Base-by-base conservation (phyloP, 2,329 filamentous ascomycete species). In the Talaromyces rugulosus region DNA sequence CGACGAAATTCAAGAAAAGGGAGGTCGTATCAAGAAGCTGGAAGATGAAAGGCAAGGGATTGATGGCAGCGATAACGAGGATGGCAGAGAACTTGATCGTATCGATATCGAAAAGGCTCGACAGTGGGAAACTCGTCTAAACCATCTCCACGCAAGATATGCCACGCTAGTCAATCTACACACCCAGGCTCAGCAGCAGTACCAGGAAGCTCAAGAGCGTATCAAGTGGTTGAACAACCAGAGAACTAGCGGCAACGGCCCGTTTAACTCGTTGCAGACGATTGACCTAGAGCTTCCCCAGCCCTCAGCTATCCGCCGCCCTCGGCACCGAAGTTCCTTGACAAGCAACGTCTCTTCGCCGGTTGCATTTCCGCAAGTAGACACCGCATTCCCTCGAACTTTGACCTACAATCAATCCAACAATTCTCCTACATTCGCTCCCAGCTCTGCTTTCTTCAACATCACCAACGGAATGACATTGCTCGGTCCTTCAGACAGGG, bases 381-480 rank as follows among this genome's bases (percentile, higher is more conserved):
- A 79, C 34, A 72, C 78, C 5, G 67, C 71, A 1, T 78, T 80
- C 60, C 68, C 76, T 47, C 68, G 72, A 56, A 67, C 74, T 9
- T 72, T 80, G 36, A 79, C 75, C 27, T 83, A 83, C 70, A 81
- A 80, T 64, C 75, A 81, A 3, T 73, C 80, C 3, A 82, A 76
- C 56, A 79, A 79, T 27, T 84, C 84, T 3, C 83, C 85, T 6
- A 79, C 81, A 0, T 85, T 84, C 62, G 71, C 79, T 1, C 75
- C 79, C 12, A 73, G 76, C 23, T 75, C 82, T 5, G 52, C 61
- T 31, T 87, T 86, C 66, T 85, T 88, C 74, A 87, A 87, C 65
- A 81, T 85, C 52, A 83, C 82, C 56, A 87, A 87, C 66, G 85
- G 85, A 62, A 87, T 86, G 83, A 82, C 83, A 4, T 69, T 86